phyloP scores from a whole-genome alignment of 352 stramenopile genomes.

The Lagenidium giganteum region DNA sequence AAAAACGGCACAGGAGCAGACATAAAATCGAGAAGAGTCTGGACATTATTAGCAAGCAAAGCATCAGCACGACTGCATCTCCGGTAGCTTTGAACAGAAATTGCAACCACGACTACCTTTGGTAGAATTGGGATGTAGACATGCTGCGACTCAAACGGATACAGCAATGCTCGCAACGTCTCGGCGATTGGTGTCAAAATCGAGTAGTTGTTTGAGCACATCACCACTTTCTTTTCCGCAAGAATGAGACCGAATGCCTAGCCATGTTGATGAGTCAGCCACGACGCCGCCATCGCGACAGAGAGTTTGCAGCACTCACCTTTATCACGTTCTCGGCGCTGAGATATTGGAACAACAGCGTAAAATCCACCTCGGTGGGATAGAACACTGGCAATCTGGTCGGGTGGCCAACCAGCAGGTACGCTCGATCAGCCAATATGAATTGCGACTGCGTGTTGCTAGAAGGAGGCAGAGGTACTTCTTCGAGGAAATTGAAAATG shows the following conservation, averaged over 20 bases:
- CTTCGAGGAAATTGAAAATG: slow-evolving; percentile 48
- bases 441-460: slow-evolving; percentile 29
- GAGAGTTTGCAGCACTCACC: slow-evolving; percentile 17
- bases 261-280: not conserved
- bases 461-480: slow-evolving; percentile 30
- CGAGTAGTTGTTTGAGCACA: slow-evolving; percentile 44
- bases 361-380: slow-evolving; percentile 62
- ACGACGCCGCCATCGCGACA: not conserved
- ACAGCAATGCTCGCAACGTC: slow-evolving; percentile 51
- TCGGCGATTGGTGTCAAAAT: slow-evolving; percentile 62
- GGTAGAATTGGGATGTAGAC: slow-evolving; percentile 75
- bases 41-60: not conserved
- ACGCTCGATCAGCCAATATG: slow-evolving; percentile 26
- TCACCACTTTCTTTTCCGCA: slow-evolving; percentile 66
- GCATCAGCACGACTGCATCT: too few species aligned
- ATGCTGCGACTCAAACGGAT: slow-evolving; percentile 66
- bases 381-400: slow-evolving; percentile 26
- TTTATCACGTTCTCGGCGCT: slow-evolving; percentile 63
- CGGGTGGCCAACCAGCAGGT: slow-evolving; percentile 26
- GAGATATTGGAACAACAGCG: slow-evolving; percentile 62
- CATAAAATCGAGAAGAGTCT: slow-evolving; percentile 69
- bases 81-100: too few species aligned
- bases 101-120: slow-evolving; percentile 24
- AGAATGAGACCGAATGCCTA: slow-evolving; percentile 51
- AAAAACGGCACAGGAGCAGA: slow-evolving; percentile 74